A percentile compares a stretch with the other conserved stretches of the same genome.
These are phyloP conservation scores for Ambrosia trifida DNA, from an alignment of 129 eudicot genomes.

Conservation along the genomic window DNA sequence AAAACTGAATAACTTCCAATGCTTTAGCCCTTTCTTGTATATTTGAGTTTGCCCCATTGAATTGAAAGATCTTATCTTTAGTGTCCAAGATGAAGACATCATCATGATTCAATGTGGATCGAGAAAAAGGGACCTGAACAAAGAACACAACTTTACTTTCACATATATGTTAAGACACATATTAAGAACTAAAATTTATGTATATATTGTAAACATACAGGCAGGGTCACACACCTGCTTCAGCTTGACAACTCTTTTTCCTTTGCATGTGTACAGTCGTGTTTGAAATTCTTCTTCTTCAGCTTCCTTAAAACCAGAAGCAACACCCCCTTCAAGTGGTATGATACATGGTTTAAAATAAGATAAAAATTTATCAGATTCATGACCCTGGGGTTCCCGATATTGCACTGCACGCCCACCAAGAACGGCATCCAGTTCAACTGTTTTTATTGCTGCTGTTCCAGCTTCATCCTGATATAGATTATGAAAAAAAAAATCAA, in stretches of 20 bases:
- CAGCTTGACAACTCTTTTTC: constrained; percentile 86
- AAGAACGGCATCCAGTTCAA: constrained; percentile 92
- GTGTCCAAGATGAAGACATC: constrained; percentile 88
- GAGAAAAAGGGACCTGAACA: constrained; percentile 76
- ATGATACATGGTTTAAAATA: constrained; percentile 94
- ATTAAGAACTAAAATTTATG: too few species aligned
- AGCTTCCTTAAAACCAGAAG: constrained; percentile 83
- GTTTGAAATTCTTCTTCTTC: constrained; percentile 97
- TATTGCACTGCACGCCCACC: constrained; percentile 98
- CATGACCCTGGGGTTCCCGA: constrained; percentile 92
- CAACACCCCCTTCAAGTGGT: constrained; percentile 97
- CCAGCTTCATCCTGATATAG: constrained; percentile 91
- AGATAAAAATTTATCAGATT: constrained; percentile 89
- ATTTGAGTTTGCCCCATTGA: constrained; percentile 88
- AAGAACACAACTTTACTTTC: constrained; percentile 12
- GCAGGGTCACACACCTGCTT: constrained; percentile 62
- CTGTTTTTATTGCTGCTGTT: constrained; percentile 93
- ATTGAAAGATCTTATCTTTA: constrained; percentile 78
- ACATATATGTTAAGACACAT: background rate
- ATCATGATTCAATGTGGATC: constrained; percentile 87
- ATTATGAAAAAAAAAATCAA: background rate
- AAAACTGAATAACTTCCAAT: constrained; percentile 80
- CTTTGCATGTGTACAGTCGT: constrained; percentile 79
- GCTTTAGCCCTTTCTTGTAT: constrained; percentile 94
- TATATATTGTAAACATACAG: constrained; percentile 1